phyloP scores from a whole-genome alignment of 1,284 basidiomycete species.

The Abortiporus biennis region DNA sequence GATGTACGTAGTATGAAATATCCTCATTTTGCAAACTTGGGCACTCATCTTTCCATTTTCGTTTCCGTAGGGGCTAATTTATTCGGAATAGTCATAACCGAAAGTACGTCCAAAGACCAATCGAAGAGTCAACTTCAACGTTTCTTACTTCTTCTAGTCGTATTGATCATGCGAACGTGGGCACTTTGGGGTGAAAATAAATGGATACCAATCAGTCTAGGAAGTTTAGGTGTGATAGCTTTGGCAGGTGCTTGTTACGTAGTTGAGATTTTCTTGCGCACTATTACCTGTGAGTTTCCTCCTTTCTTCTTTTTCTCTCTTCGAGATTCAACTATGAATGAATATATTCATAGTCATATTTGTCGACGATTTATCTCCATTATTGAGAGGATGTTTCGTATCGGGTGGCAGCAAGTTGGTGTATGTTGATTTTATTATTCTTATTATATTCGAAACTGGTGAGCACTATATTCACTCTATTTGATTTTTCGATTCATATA shows the following conservation, averaged over 20 bases:
- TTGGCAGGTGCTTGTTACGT: neutral
- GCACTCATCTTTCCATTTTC: neutral
- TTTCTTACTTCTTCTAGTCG: neutral
- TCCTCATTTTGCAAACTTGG: neutral
- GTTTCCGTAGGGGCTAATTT: neutral
- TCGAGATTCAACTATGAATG: no score
- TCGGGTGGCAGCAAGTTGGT: neutral
- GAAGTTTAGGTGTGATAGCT: neutral
- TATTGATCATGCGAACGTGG: neutral
- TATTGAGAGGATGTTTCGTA: neutral
- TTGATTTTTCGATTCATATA: no score
- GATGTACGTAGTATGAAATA: neutral
- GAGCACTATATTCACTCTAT: neutral
- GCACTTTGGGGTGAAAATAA: neutral
- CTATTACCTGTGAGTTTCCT: neutral
- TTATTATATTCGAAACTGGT: neutral
- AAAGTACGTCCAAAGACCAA: neutral
- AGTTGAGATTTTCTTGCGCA: neutral
- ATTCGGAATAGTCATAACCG: neutral
- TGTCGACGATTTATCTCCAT: neutral
- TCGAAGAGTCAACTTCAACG: neutral
- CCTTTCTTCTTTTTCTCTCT: neutral
- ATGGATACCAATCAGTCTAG: neutral
- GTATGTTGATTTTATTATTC: neutral
- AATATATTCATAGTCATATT: neutral